phyloP scores from a whole-genome alignment of 2,329 filamentous ascomycete species.

The Mycocentrospora acerina region DNA sequence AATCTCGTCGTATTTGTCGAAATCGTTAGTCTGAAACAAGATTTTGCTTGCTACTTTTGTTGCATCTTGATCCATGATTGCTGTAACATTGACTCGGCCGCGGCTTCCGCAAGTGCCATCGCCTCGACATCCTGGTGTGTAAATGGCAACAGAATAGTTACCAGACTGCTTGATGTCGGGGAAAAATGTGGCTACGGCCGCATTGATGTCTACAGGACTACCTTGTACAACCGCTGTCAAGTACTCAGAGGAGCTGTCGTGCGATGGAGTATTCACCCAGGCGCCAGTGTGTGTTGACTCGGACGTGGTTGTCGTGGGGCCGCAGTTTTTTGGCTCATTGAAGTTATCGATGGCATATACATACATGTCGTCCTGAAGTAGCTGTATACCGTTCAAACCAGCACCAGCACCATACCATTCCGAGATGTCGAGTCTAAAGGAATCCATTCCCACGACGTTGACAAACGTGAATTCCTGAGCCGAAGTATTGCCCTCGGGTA shows the following conservation, averaged over 20 bases:
- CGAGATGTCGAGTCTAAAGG: slow-evolving; percentile 81
- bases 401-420: slow-evolving; percentile 85
- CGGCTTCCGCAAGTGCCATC: slow-evolving; percentile 75
- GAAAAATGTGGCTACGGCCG: slow-evolving; percentile 72
- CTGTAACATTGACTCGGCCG: slow-evolving; percentile 81
- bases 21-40: slow-evolving; percentile 89
- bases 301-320: slow-evolving; percentile 59
- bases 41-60: slow-evolving; percentile 56
- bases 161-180: slow-evolving; percentile 87
- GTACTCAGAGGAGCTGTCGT: slow-evolving; percentile 73
- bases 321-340: slow-evolving; percentile 82
- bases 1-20: slow-evolving; percentile 93
- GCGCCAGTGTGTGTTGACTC: slow-evolving; percentile 69
- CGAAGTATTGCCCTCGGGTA: slow-evolving; percentile 66
- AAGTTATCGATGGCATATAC: slow-evolving; percentile 83
- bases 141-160: slow-evolving; percentile 88
- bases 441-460: slow-evolving; percentile 87
- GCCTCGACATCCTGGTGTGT: slow-evolving; percentile 85
- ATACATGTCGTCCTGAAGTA: slow-evolving; percentile 83
- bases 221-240: slow-evolving; percentile 66
- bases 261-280: slow-evolving; percentile 70
- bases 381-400: slow-evolving; percentile 80
- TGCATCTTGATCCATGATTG: slow-evolving; percentile 58
- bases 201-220: slow-evolving; percentile 56
- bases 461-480: slow-evolving; percentile 94